A percentile compares a stretch with the other conserved stretches of the same genome.
Evolutionary conservation across 2,329 filamentous ascomycete genomes (phyloP).

Genomic region (Penicillium aurantiogriseum): DNA sequence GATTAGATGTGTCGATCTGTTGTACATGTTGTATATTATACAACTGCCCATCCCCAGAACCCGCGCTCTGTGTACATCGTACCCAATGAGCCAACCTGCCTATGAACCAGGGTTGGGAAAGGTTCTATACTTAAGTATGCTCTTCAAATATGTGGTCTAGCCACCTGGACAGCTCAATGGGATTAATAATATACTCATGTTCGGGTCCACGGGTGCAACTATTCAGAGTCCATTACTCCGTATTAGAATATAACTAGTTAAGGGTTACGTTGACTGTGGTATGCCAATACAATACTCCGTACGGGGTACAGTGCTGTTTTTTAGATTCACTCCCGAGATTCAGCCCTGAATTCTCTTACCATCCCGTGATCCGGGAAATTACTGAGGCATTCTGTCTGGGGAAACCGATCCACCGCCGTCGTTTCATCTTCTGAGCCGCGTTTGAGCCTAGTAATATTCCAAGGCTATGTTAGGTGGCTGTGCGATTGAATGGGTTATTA

Average conservation of each 20-base stretch:
- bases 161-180: not conserved
- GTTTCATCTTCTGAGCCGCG: slow-evolving; percentile 13
- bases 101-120: not conserved
- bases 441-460: slow-evolving; percentile 9
- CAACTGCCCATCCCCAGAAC: not conserved
- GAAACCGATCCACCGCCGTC: slow-evolving; percentile 9
- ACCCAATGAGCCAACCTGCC: not conserved
- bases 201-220: not conserved
- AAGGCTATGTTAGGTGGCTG: slow-evolving; percentile 7
- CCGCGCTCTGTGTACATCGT: not conserved
- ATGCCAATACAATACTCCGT: not conserved
- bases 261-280: not conserved
- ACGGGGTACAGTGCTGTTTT: not conserved
- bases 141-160: not conserved
- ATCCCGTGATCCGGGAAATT: not conserved
- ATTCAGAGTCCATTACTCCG: not conserved
- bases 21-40: too few species aligned
- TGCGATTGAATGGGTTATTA: not conserved
- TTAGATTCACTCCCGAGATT: not conserved
- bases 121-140: not conserved
- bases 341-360: slow-evolving; percentile 6
- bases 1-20: not conserved
- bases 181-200: not conserved
- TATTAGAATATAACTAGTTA: not conserved
- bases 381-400: slow-evolving; percentile 3